A percentile compares a stretch with the other conserved stretches of the same genome.
These are phyloP conservation scores for Podospora didyma DNA, from an alignment of 495 filamentous ascomycete species.

Conservation along the genomic window DNA sequence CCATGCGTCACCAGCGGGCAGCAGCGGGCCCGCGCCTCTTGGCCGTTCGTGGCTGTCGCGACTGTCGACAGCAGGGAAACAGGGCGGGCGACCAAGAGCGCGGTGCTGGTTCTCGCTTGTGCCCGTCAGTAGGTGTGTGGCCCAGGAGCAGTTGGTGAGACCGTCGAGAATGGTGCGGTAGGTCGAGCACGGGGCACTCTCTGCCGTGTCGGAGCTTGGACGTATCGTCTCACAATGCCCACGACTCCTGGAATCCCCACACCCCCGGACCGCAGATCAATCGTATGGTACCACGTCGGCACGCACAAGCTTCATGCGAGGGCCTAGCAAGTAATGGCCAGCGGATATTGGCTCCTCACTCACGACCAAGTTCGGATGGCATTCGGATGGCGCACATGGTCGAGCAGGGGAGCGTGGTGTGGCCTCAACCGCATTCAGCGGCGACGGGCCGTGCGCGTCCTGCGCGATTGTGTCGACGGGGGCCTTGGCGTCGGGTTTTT, in stretches of 20 bases:
- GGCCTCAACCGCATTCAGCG: too few relatives aligned
- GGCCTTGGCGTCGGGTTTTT: too few relatives aligned
- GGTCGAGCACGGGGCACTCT: constrained; percentile 7
- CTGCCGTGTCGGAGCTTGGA: constrained; percentile 17
- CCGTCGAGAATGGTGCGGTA: neutral
- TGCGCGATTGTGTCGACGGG: too few relatives aligned
- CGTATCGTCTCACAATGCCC: constrained; percentile 16
- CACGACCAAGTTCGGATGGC: too few relatives aligned
- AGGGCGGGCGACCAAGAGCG: neutral
- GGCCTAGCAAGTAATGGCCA: neutral
- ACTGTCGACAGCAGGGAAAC: neutral
- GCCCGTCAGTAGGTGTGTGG: neutral
- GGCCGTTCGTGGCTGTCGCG: neutral
- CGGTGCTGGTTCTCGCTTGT: neutral
- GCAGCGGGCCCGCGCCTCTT: neutral
- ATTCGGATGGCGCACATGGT: too few relatives aligned
- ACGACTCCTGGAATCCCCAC: constrained; percentile 9
- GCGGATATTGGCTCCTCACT: too few relatives aligned
- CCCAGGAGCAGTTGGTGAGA: neutral
- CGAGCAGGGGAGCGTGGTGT: too few relatives aligned
- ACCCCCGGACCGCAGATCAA: constrained; percentile 14
- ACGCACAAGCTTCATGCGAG: constrained; percentile 1
- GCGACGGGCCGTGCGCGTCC: too few relatives aligned
- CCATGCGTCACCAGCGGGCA: neutral
- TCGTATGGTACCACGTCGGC: constrained; percentile 1